These are phyloP conservation scores for Limonomyces culmigenus DNA, from an alignment of 1,284 basidiomycete genomes.

Conservation along the genomic window DNA sequence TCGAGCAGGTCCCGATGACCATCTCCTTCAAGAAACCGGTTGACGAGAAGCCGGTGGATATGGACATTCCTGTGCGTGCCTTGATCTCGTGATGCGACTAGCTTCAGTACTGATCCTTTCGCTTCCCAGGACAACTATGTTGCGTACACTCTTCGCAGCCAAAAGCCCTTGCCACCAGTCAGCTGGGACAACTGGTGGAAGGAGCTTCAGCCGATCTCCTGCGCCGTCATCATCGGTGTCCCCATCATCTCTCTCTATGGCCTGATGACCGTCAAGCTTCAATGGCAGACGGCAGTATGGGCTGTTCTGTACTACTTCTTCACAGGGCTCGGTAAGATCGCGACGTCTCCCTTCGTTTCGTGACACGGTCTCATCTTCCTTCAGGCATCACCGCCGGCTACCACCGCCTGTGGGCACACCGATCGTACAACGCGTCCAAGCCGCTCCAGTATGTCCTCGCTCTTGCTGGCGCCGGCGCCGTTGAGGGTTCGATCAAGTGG, in stretches of 20 bases:
- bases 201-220: constrained; percentile 21
- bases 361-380: not conserved
- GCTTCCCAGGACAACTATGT: constrained; percentile 53
- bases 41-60: no score
- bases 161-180: constrained; percentile 30
- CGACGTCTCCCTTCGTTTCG: constrained; percentile 11
- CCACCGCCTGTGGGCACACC: constrained; percentile 84
- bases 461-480: constrained; percentile 68
- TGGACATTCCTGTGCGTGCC: no score
- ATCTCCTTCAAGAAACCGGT: no score
- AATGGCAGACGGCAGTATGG: constrained; percentile 56
- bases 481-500: constrained; percentile 84
- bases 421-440: constrained; percentile 69
- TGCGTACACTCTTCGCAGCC: constrained; percentile 32
- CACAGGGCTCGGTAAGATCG: constrained; percentile 62
- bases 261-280: constrained; percentile 37
- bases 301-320: constrained; percentile 70
- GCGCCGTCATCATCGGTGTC: constrained; percentile 49
- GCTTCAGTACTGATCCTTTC: no score
- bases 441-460: constrained; percentile 65
- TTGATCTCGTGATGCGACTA: no score
- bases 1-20: no score
- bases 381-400: constrained; percentile 37
- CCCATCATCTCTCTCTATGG: constrained; percentile 62
- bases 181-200: constrained; percentile 14